Conservation (phyloP, 805 yeast species). For the Pichia paraexigua region DNA sequence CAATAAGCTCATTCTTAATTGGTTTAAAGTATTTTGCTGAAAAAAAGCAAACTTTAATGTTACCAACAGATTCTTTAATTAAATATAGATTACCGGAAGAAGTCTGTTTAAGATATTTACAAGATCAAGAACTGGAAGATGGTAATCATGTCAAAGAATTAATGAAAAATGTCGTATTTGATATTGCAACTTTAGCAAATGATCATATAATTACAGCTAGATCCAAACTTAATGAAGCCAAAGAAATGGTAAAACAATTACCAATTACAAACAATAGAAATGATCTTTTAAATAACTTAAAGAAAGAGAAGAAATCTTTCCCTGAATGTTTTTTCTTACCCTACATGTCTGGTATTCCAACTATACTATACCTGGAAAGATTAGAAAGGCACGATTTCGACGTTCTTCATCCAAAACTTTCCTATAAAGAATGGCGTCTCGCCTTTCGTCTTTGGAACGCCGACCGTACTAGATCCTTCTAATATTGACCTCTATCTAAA, state of each 20-base stretch:
- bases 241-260: constrained; percentile 20
- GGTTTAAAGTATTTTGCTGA: constrained; percentile 52
- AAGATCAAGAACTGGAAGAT: constrained; percentile 32
- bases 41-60: constrained; percentile 40
- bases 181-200: constrained; percentile 66
- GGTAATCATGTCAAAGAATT: constrained; percentile 18
- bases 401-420: constrained; percentile 36
- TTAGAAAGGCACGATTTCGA: constrained; percentile 63
- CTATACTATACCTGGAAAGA: constrained; percentile 49
- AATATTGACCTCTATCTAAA: neutral
- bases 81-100: constrained; percentile 55
- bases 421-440: constrained; percentile 53
- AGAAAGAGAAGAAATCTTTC: constrained; percentile 21
- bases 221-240: constrained; percentile 37
- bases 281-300: constrained; percentile 29
- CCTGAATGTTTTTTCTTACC: constrained; percentile 66
- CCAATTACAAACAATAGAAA: neutral
- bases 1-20: constrained; percentile 56
- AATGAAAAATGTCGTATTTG: constrained; percentile 54
- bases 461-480: constrained; percentile 23
- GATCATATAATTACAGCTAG: constrained; percentile 72
- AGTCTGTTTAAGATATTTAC: constrained; percentile 39
- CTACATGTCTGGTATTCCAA: constrained; percentile 59
- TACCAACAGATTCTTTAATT: constrained; percentile 59
- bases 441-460: constrained; percentile 51